Percentiles rank a stretch among this genome's conserved stretches.
Conservation (phyloP, 163 green algal species). For the Prototheca cutis region DNA sequence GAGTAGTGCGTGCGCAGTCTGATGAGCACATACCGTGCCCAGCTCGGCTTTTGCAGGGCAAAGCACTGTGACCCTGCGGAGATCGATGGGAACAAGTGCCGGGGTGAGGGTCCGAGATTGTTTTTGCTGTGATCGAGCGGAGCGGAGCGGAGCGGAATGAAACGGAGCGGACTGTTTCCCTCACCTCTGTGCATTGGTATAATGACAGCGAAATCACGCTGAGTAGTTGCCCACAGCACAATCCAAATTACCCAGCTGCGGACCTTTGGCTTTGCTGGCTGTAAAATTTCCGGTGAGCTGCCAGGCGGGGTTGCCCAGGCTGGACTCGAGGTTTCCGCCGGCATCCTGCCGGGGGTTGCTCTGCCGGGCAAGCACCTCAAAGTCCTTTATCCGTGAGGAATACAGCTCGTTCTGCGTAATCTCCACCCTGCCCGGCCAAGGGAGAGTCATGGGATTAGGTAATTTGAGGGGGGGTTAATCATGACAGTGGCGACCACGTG, state of each 20-base stretch:
- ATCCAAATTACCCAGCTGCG: no score
- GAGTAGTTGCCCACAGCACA: no score
- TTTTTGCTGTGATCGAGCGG: background rate
- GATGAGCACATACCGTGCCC: constrained; percentile 53
- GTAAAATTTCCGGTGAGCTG: constrained; percentile 58
- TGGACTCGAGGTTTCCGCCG: constrained; percentile 17
- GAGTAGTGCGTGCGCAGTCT: constrained; percentile 59
- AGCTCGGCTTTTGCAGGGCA: constrained; percentile 27
- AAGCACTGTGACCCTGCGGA: constrained; percentile 52
- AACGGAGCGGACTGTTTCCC: no score
- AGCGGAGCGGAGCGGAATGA: no score
- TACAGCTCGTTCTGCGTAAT: constrained; percentile 77
- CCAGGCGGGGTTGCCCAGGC: constrained; percentile 49
- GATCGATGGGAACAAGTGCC: background rate
- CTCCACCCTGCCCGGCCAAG: constrained; percentile 20
- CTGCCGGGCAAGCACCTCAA: constrained; percentile 56
- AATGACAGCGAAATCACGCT: no score
- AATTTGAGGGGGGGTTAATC: no score
- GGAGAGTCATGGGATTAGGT: no score
- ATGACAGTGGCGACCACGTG: no score
- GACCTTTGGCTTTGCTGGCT: constrained; percentile 49
- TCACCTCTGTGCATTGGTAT: no score
- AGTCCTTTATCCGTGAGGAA: constrained; percentile 53
- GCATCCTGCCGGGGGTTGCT: constrained; percentile 53
- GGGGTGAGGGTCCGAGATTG: background rate